Conservation (phyloP, 192 early-diverging fungal genomes). For the Entophlyctis luteolus region DNA sequence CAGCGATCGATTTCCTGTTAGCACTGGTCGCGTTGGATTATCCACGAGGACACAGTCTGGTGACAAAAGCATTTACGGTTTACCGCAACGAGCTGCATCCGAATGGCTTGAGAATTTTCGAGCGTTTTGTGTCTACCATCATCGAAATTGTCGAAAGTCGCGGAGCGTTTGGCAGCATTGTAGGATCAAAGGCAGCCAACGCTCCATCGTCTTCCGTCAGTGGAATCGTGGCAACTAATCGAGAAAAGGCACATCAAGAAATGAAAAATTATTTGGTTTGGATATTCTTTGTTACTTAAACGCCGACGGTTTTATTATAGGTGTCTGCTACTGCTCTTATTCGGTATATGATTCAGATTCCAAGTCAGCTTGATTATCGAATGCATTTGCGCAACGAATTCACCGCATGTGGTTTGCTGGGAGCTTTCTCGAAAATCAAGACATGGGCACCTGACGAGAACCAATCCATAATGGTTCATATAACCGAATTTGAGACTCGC, state of each 20-base stretch:
- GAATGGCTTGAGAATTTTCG: conserved; percentile 29
- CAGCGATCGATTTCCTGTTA: conserved; percentile 41
- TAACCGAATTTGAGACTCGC: conserved; percentile 35
- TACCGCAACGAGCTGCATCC: conserved; percentile 14
- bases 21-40: conserved; percentile 42
- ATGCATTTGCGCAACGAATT: conserved; percentile 45
- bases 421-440: conserved; percentile 32
- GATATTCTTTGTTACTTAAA: background rate
- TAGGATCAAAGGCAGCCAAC: conserved; percentile 24
- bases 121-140: conserved; percentile 23
- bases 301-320: too few species aligned
- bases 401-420: conserved; percentile 32
- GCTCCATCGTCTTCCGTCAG: background rate
- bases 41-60: conserved; percentile 43
- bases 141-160: conserved; percentile 30
- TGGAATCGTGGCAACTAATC: conserved; percentile 26
- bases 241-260: conserved; percentile 36
- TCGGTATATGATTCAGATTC: conserved; percentile 40
- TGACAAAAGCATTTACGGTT: conserved; percentile 39
- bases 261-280: conserved; percentile 43
- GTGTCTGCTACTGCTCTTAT: conserved; percentile 37
- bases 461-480: conserved; percentile 38
- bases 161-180: conserved; percentile 41
- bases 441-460: conserved; percentile 47
- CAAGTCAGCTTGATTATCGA: conserved; percentile 42